These are phyloP conservation scores for Tagetes patula DNA, from an alignment of 129 eudicot genomes.

Conservation along the genomic window DNA sequence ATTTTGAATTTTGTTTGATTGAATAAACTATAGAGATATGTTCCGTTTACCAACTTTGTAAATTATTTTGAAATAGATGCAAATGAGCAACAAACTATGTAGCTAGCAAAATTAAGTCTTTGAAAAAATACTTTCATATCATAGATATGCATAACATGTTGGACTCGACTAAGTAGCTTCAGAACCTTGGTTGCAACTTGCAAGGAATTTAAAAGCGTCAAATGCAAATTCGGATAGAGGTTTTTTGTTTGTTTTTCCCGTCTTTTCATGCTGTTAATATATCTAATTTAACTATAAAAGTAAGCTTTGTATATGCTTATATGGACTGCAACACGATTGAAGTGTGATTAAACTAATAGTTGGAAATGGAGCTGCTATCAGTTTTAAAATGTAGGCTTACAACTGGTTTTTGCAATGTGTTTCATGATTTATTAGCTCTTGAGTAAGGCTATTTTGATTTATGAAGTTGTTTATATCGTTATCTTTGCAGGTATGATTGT, in stretches of 20 bases:
- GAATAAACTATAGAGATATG: too few species aligned
- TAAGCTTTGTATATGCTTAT: not conserved
- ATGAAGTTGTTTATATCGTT: not conserved
- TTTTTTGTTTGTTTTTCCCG: not conserved
- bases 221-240: not conserved
- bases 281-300: not conserved
- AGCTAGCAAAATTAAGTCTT: too few species aligned
- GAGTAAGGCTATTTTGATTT: not conserved
- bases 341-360: not conserved
- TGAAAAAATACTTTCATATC: too few species aligned
- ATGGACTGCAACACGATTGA: not conserved
- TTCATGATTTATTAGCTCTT: conserved; percentile 12
- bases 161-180: too few species aligned
- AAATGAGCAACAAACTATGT: too few species aligned
- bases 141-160: too few species aligned
- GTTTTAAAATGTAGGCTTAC: not conserved
- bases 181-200: too few species aligned
- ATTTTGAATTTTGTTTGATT: too few species aligned
- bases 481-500: conserved; percentile 77
- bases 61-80: too few species aligned
- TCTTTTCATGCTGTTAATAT: not conserved
- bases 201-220: too few species aligned
- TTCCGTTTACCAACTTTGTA: too few species aligned
- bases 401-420: conserved; percentile 8
- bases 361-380: not conserved